Base-by-base conservation (phyloP, 495 filamentous ascomycete species). In the Talaromyces wortmannii region DNA sequence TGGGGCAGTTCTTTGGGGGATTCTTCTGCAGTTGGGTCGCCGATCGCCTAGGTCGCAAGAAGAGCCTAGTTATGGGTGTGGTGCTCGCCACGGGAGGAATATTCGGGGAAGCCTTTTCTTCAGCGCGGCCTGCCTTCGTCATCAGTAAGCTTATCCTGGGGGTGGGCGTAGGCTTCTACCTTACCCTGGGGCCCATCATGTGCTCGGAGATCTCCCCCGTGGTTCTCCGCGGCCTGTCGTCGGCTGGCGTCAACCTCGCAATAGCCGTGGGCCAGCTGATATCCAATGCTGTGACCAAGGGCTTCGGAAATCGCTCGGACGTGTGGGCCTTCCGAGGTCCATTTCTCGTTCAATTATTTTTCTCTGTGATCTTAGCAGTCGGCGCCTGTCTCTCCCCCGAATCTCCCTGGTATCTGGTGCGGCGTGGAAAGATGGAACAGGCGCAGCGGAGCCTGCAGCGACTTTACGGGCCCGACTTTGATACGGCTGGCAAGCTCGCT, bases 1-100 rank as follows among this genome's bases (percentile, higher is more conserved):
- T 55, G 10, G 65, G 63, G 3, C 57, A 57, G 15, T 63, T 66
- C n/a, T 31, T 64, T 18, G 65, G 63, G 0, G 63, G 63, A 0
- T 54, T 79, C 18, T 54, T 71, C 4, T 76, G 76, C 53, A 76
- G 76, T 4, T 78, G 68, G 45, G 52, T 76, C 7, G 66, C 73
- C 33, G 67, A 72, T 13, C 67, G 59, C 11, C 74, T 61, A 42
- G 78, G 78, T 0, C 71, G 74, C 55, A 66, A 67, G 50, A 81
- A 81, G 49, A 74, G 86, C 4, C 63, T 85, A 44, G 74, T 85
- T 61, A 84, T 83, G 52, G 83, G 83, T 43, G 61, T 80, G 6
- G 49, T 70, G n/a, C n/a, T n/a, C n/a, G n/a, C n/a, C n/a, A n/a
- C n/a, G n/a, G n/a, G n/a, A n/a, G n/a, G n/a, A n/a, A n/a, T n/a